These are phyloP conservation scores for Nitzschia sp. DNA, from an alignment of 108 stramenopile genomes.

Conservation along the genomic window DNA sequence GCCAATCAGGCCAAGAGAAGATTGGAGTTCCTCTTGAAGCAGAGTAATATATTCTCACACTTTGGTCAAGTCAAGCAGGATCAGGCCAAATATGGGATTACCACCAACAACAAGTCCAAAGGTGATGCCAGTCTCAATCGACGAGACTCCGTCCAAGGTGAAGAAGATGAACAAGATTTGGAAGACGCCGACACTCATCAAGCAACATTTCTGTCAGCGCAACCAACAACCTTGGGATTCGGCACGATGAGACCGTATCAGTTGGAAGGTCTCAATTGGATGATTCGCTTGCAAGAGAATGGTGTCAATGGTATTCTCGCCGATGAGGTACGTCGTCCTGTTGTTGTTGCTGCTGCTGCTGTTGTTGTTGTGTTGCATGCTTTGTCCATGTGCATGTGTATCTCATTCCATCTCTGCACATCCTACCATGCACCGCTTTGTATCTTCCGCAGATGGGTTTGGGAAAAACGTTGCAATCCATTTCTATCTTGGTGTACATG, in stretches of 20 bases:
- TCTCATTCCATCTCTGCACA: not conserved
- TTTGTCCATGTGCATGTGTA: not conserved
- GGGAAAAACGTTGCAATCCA: constrained; percentile 95
- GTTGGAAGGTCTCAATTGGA: constrained; percentile 96
- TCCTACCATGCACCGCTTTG: not conserved
- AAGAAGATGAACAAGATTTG: constrained; percentile 43
- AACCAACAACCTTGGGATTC: constrained; percentile 79
- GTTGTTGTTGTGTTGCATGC: not conserved
- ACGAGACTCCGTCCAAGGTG: constrained; percentile 27
- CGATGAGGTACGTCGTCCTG: constrained; percentile 50
- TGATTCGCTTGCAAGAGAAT: constrained; percentile 93
- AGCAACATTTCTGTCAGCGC: constrained; percentile 78
- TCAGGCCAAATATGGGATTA: constrained; percentile 54
- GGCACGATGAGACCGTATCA: constrained; percentile 93
- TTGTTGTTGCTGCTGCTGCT: not conserved
- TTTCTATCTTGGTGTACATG: constrained; percentile 88
- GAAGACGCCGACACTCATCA: constrained; percentile 78
- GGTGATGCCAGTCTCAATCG: constrained; percentile 7
- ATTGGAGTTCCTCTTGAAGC: constrained; percentile 92
- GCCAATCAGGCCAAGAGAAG: constrained; percentile 81
- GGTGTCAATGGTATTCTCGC: constrained; percentile 91
- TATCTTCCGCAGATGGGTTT: constrained; percentile 73
- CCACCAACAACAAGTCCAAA: constrained; percentile 7
- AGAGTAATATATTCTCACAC: constrained; percentile 95
- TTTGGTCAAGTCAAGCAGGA: constrained; percentile 86